Percentiles rank a stretch among this genome's conserved stretches.
phyloP scores from a whole-genome alignment of 139 green algal species.

The Micromonas pusilla region DNA sequence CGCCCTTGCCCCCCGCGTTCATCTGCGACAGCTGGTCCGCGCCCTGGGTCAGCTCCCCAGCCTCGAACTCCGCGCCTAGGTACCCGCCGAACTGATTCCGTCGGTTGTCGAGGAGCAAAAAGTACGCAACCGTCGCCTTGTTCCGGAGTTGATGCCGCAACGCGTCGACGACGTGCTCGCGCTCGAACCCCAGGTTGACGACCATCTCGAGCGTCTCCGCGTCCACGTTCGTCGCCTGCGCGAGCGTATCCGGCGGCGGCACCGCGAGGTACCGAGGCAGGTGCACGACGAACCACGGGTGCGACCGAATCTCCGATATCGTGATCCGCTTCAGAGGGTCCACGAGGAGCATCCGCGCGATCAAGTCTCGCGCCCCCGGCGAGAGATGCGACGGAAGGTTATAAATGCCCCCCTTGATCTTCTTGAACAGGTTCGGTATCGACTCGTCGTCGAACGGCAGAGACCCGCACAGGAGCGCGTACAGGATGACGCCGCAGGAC shows the following conservation, averaged over 20 bases:
- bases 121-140: conserved; percentile 96
- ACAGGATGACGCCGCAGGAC: conserved; percentile 98
- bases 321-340: conserved; percentile 98
- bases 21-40: conserved; percentile 5
- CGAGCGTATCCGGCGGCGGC: conserved; percentile 52
- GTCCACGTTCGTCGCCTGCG: conserved; percentile 58
- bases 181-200: conserved; percentile 76
- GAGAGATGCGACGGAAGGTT: conserved; percentile 90
- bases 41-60: conserved; percentile 5
- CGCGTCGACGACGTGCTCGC: conserved; percentile 56
- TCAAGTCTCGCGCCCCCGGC: conserved; percentile 86
- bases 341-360: conserved; percentile 96
- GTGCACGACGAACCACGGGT: conserved; percentile 91
- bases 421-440: conserved; percentile 99
- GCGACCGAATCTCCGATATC: conserved; percentile 91
- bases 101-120: conserved; percentile 65
- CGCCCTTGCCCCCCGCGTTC: conserved; percentile 7
- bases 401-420: conserved; percentile 98
- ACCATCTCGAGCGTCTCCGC: conserved; percentile 71
- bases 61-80: conserved; percentile 9
- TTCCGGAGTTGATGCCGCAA: conserved; percentile 67
- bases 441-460: conserved; percentile 99
- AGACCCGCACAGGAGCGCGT: conserved; percentile 93
- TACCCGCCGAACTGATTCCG: conserved; percentile 13
- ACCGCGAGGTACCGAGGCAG: conserved; percentile 91